Conservation (phyloP, 2,329 filamentous ascomycete species). For the Alternaria arbusti region DNA sequence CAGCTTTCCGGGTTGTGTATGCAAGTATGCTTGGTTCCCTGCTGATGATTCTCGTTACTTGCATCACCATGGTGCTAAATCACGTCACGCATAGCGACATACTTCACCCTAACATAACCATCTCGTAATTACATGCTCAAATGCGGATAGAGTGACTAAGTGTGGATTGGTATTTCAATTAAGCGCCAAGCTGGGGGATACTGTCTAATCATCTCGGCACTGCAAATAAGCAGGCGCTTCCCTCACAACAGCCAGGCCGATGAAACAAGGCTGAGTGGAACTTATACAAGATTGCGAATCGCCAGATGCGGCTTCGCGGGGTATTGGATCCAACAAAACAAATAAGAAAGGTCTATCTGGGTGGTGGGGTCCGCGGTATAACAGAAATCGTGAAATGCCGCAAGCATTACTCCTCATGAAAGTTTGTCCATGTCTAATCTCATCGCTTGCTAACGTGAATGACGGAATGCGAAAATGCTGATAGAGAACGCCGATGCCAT, state of each 20-base stretch:
- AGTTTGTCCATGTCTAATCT: conserved; percentile 36
- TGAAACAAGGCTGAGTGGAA: conserved; percentile 34
- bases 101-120: conserved; percentile 23
- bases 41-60: conserved; percentile 21
- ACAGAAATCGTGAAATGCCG: conserved; percentile 40
- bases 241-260: conserved; percentile 22
- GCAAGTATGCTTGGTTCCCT: conserved; percentile 23
- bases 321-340: conserved; percentile 44
- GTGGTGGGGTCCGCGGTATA: conserved; percentile 14
- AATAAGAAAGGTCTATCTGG: conserved; percentile 35
- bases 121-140: conserved; percentile 38
- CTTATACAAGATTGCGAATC: conserved; percentile 44
- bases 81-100: conserved; percentile 39
- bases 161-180: conserved; percentile 38
- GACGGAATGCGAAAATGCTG: conserved; percentile 38
- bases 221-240: conserved; percentile 38
- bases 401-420: conserved; percentile 32
- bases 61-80: conserved; percentile 40
- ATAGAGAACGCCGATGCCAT: conserved; percentile 40
- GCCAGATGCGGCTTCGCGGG: conserved; percentile 37
- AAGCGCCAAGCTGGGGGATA: conserved; percentile 41
- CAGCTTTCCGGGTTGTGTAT: conserved; percentile 24
- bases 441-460: conserved; percentile 44
- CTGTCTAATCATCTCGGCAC: conserved; percentile 32
- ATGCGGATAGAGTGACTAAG: background rate